Conservation (phyloP, 352 stramenopile genomes). For the Pythium folliculosum region DNA sequence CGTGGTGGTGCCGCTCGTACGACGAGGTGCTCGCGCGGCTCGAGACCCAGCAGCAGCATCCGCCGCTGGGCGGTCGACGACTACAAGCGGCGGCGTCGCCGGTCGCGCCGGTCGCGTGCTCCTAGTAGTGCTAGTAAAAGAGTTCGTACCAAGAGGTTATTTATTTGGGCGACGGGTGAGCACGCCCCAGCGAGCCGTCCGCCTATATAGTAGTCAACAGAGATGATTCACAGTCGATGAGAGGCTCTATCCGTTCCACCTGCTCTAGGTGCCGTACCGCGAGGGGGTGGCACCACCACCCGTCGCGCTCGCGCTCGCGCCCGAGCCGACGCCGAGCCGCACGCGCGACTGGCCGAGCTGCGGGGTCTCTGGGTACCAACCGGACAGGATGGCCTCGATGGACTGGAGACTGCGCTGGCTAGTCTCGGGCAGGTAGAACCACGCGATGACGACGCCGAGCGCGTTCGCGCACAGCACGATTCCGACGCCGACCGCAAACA, state of each 20-base stretch:
- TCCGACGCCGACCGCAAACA: constrained; percentile 40
- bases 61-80: background rate
- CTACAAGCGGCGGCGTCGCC: background rate
- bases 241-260: background rate
- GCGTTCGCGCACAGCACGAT: constrained; percentile 55
- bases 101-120: background rate
- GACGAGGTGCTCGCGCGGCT: constrained; percentile 61
- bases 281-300: background rate
- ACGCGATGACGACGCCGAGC: constrained; percentile 45
- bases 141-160: constrained; percentile 3
- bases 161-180: constrained; percentile 10
- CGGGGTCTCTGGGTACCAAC: constrained; percentile 74
- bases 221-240: background rate
- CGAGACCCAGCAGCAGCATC: constrained; percentile 8
- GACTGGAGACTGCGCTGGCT: constrained; percentile 75
- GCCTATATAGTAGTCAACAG: background rate
- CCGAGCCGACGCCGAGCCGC: constrained; percentile 41
- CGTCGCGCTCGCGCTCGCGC: background rate
- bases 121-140: background rate
- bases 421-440: constrained; percentile 76
- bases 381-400: constrained; percentile 76
- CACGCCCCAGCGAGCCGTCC: too few relatives aligned
- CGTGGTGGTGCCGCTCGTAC: constrained; percentile 83
- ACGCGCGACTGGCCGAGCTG: constrained; percentile 49
- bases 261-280: constrained; percentile 10